Conservation (phyloP, 805 yeast genomes). For the Candida dendrica region DNA sequence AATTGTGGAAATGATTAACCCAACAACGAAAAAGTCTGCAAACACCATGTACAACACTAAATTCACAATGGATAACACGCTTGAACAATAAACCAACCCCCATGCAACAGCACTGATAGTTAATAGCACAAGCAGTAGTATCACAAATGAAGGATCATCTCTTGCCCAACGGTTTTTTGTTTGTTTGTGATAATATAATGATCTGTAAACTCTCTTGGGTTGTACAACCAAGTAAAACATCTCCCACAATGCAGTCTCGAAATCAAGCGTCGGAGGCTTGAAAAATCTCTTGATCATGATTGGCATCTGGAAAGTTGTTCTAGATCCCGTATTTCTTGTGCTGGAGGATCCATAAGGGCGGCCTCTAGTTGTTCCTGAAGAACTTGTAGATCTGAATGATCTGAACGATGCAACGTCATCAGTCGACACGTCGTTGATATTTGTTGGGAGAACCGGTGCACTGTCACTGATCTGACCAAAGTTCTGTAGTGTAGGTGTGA, state of each 20-base stretch:
- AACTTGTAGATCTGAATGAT: conserved; percentile 14
- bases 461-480: background rate
- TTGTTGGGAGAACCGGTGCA: conserved; percentile 10
- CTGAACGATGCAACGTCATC: conserved; percentile 18
- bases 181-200: conserved; percentile 76
- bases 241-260: conserved; percentile 93
- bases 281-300: conserved; percentile 38
- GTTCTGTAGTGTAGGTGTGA: background rate
- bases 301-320: conserved; percentile 21
- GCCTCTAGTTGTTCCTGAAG: conserved; percentile 2
- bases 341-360: conserved; percentile 7
- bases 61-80: conserved; percentile 50
- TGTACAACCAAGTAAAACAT: conserved; percentile 63
- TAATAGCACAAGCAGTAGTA: conserved; percentile 60
- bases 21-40: conserved; percentile 71
- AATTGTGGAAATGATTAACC: conserved; percentile 59
- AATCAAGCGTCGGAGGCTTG: conserved; percentile 77
- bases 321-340: conserved; percentile 1
- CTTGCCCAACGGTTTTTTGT: conserved; percentile 77
- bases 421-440: conserved; percentile 8
- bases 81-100: conserved; percentile 78
- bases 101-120: conserved; percentile 77
- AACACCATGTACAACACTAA: conserved; percentile 77
- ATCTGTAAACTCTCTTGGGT: conserved; percentile 77
- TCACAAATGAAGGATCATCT: conserved; percentile 86